Base-by-base conservation (phyloP, 2,329 filamentous ascomycete genomes). In the Emmonsia crescens region DNA sequence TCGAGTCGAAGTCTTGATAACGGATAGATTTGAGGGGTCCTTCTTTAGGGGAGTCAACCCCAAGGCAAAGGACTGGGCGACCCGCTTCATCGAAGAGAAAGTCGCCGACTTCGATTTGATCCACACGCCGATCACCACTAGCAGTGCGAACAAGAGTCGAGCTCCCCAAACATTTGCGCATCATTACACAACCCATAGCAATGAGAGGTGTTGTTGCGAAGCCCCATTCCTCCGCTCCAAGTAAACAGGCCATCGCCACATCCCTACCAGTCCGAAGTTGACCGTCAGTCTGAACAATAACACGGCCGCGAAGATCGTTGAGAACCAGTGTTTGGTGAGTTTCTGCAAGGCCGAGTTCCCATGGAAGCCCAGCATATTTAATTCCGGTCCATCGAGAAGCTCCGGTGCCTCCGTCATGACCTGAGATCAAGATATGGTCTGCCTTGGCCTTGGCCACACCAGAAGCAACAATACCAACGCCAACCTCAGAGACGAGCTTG, bases 331-430 rank as follows among this genome's bases (percentile, higher is more conserved):
- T 97, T 78, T 97, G 93, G 74, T 97, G 93, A 54, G 92, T 96
- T 80, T 97, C 93, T 5, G 93, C 93, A 69, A 97, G 88, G 83
- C 93, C 93, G 68, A 97, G 75, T 76, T 97, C 93, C 92, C 92
- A 97, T 31, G 93, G 93, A 42, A 96, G 85, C 83, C 93, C 93
- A 58, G 92, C 93, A 74, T 96, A 96, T 77, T 96, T 96, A 85
- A 96, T 96, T 81, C 93, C 93, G 71, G 93, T 97, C 93, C 93
- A 97, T 75, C 93, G 83, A 59, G 92, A 96, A 64, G 93, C 93
- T 81, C 93, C 93, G 64, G 93, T 97, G 75, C 93, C 93, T 81
- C 93, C 93, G 72, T 97, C 93, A 72, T 97, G 93, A 68, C 93
- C 93, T 66, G 93, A 96, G 71, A 97, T 96, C 70, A 97, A 78